phyloP scores from a whole-genome alignment of 192 early-diverging fungal species.

The Pecoramyces ruminantium region DNA sequence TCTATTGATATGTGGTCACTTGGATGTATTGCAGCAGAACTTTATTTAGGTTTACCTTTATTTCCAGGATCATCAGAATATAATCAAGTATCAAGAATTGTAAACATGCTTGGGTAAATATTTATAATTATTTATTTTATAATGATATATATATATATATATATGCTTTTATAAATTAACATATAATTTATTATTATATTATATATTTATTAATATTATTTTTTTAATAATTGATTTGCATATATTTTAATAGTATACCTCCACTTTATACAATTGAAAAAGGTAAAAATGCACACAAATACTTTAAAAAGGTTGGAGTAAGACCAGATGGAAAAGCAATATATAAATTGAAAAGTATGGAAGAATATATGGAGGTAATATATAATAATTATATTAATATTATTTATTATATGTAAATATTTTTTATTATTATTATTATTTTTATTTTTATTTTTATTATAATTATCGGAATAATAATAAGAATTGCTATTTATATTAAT shows the following conservation, averaged over 20 bases:
- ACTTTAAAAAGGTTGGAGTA: constrained; percentile 52
- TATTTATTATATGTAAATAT: too few species aligned
- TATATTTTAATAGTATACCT: constrained; percentile 27
- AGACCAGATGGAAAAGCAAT: constrained; percentile 21
- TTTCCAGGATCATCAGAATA: constrained; percentile 95
- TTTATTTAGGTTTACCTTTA: constrained; percentile 86
- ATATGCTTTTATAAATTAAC: too few species aligned
- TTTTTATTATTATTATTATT: too few species aligned
- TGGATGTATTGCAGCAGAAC: constrained; percentile 91
- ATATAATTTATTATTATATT: too few species aligned
- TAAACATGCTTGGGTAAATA: constrained; percentile 77
- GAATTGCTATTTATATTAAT: too few species aligned
- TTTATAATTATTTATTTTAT: too few species aligned
- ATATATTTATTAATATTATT: neutral
- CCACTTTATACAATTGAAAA: constrained; percentile 87
- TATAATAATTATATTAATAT: too few species aligned
- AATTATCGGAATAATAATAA: neutral
- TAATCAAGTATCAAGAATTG: constrained; percentile 83
- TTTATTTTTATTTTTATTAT: neutral
- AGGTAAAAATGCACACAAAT: constrained; percentile 69
- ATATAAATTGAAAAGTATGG: constrained; percentile 60
- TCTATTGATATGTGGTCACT: constrained; percentile 98
- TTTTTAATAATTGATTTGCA: neutral
- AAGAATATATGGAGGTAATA: constrained; percentile 48
- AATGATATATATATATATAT: too few species aligned